Evolutionary conservation across 1,284 basidiomycete species (phyloP).

Genomic region (Hymenochaete sp.): DNA sequence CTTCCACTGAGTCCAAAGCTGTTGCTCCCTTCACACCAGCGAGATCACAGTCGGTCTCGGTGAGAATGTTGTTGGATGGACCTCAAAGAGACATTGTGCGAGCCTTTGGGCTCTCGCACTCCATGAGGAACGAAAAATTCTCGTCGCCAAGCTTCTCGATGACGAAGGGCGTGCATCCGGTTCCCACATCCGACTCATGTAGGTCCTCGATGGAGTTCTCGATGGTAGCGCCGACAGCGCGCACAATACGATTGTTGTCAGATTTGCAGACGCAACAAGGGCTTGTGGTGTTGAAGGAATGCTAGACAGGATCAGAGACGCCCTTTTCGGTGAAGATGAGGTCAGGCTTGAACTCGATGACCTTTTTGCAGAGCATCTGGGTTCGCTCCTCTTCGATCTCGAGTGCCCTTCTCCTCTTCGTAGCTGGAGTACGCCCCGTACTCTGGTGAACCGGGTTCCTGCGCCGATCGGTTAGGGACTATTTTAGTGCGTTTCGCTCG

Average conservation of each 20-base stretch:
- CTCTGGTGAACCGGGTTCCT: too few species aligned
- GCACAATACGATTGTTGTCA: slow-evolving; percentile 97
- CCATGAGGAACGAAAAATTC: slow-evolving; percentile 97
- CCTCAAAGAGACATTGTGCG: slow-evolving; percentile 98
- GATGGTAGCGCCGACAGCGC: slow-evolving; percentile 94
- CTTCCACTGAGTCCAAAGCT: too few species aligned
- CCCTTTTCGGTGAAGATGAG: slow-evolving; percentile 97
- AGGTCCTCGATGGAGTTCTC: too few species aligned
- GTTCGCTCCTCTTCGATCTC: slow-evolving; percentile 98
- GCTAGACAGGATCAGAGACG: slow-evolving; percentile 91
- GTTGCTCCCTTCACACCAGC: slow-evolving; percentile 99
- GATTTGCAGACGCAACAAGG: slow-evolving; percentile 94
- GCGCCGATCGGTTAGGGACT: too few species aligned
- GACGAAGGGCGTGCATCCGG: slow-evolving; percentile 90
- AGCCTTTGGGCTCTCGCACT: slow-evolving; percentile 90
- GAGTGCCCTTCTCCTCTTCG: too few species aligned
- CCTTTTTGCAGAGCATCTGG: slow-evolving; percentile 79
- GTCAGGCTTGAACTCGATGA: slow-evolving; percentile 93
- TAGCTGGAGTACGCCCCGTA: too few species aligned
- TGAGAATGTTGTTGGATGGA: slow-evolving; percentile 95
- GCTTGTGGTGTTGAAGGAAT: slow-evolving; percentile 87
- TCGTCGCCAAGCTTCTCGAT: slow-evolving; percentile 98
- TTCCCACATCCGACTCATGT: slow-evolving; percentile 86
- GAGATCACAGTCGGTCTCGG: slow-evolving; percentile 96
- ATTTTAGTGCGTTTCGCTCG: too few species aligned